phyloP scores from a whole-genome alignment of 2,329 filamentous ascomycete genomes.

The Penicillium decumbens region DNA sequence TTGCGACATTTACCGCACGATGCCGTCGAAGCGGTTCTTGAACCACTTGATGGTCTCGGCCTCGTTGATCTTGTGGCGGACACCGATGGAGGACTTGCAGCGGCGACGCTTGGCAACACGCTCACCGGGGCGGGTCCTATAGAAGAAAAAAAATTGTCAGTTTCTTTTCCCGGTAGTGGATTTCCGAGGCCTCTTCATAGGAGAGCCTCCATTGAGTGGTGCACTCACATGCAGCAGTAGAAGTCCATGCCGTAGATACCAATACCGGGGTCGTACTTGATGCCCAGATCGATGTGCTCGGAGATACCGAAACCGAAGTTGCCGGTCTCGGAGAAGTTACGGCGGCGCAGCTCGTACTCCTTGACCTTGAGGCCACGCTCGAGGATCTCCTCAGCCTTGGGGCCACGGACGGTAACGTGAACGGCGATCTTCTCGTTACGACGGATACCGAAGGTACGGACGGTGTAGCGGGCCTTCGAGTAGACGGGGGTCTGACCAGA shows the following conservation, averaged over 20 bases:
- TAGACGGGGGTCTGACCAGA: conserved; percentile 99
- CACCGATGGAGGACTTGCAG: conserved; percentile 77
- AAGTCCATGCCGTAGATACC: conserved; percentile 99
- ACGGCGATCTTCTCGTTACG: conserved; percentile 99
- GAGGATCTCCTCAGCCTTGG: conserved; percentile 99
- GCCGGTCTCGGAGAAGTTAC: conserved; percentile 99
- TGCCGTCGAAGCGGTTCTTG: conserved; percentile 94
- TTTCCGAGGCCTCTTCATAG: background rate
- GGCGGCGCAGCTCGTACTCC: conserved; percentile 99
- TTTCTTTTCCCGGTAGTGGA: conserved; percentile 26
- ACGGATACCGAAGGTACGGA: conserved; percentile 99
- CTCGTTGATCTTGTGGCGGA: conserved; percentile 88
- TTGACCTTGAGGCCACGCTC: conserved; percentile 99
- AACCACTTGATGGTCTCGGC: conserved; percentile 98
- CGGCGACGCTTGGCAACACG: conserved; percentile 94
- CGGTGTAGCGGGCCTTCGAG: conserved; percentile 99
- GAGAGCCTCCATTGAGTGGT: background rate
- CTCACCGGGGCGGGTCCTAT: conserved; percentile 89
- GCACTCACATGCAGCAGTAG: conserved; percentile 94
- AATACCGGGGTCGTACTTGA: conserved; percentile 99
- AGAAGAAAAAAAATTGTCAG: conserved; percentile 12
- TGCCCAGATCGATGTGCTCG: conserved; percentile 99
- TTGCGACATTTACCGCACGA: conserved; percentile 76
- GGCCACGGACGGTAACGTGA: conserved; percentile 98
- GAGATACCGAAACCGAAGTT: conserved; percentile 99